Percentiles rank a stretch among this genome's conserved stretches.
Evolutionary conservation across 208 protist species (phyloP).

Genomic region (Leishmania mexicana): DNA sequence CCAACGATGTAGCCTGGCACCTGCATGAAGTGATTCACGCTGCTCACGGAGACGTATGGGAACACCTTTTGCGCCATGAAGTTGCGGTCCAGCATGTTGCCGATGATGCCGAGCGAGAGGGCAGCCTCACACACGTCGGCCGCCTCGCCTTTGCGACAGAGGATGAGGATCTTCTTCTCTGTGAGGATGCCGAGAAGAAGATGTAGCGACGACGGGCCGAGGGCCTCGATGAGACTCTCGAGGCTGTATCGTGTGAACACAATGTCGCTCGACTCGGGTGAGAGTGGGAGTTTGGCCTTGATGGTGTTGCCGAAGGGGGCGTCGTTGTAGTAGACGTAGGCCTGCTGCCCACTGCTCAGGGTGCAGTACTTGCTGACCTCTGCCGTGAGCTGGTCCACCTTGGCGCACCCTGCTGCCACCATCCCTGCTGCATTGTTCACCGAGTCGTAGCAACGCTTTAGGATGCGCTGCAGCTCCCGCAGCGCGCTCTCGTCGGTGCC

Average conservation of each 20-base stretch:
- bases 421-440: conserved; percentile 42
- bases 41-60: conserved; percentile 78
- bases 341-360: conserved; percentile 31
- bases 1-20: conserved; percentile 81
- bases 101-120: conserved; percentile 66
- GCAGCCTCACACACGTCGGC: conserved; percentile 78
- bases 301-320: conserved; percentile 53
- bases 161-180: conserved; percentile 79
- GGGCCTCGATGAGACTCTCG: conserved; percentile 58
- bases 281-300: conserved; percentile 52
- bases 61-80: conserved; percentile 78
- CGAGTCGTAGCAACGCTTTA: conserved; percentile 60
- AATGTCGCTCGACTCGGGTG: conserved; percentile 53
- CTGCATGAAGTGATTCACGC: conserved; percentile 52
- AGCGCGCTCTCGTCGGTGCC: conserved; percentile 53
- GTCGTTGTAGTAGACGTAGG: conserved; percentile 46
- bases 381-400: conserved; percentile 36
- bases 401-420: conserved; percentile 27
- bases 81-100: conserved; percentile 61
- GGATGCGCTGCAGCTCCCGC: conserved; percentile 48
- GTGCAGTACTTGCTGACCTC: conserved; percentile 46
- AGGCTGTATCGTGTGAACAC: conserved; percentile 58
- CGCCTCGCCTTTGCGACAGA: conserved; percentile 56
- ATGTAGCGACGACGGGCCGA: conserved; percentile 61
- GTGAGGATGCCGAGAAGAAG: conserved; percentile 61